These are phyloP conservation scores for Jasminum sambac DNA, from an alignment of 257 asterid genomes.

Conservation along the genomic window DNA sequence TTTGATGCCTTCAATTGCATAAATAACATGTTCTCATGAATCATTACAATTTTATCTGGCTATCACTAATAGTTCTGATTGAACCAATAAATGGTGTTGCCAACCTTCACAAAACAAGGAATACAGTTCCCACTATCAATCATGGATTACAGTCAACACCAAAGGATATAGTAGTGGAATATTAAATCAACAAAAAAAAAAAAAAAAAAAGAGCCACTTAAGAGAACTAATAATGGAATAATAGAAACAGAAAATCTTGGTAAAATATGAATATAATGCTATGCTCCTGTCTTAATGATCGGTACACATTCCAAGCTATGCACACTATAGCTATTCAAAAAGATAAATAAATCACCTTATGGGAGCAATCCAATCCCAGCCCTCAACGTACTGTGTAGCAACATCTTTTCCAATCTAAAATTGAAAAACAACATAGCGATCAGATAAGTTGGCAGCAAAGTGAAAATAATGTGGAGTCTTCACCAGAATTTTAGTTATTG, in stretches of 20 bases:
- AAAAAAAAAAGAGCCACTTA: no score
- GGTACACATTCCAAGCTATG: background rate
- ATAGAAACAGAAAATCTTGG: background rate
- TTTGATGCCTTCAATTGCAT: conserved; percentile 13
- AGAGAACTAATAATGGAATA: background rate
- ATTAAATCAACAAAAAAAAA: conserved; percentile 15
- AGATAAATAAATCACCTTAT: conserved; percentile 55
- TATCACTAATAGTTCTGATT: conserved; percentile 11
- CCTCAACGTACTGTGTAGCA: conserved; percentile 93
- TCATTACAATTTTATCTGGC: conserved; percentile 1
- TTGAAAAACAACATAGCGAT: conserved; percentile 3
- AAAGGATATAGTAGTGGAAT: conserved; percentile 16
- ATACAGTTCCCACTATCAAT: background rate
- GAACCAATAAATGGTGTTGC: background rate
- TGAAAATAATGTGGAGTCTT: background rate
- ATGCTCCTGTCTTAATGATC: background rate
- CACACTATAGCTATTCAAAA: conserved; percentile 20
- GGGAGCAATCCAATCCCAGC: conserved; percentile 99
- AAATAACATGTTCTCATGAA: background rate
- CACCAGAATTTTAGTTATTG: conserved; percentile 1
- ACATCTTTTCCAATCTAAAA: conserved; percentile 93
- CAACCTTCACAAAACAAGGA: background rate
- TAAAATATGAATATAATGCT: background rate
- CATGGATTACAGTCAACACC: background rate
- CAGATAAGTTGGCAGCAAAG: background rate